Conservation (phyloP, 1,284 basidiomycete species). For the Ceratobasidium sp. region DNA sequence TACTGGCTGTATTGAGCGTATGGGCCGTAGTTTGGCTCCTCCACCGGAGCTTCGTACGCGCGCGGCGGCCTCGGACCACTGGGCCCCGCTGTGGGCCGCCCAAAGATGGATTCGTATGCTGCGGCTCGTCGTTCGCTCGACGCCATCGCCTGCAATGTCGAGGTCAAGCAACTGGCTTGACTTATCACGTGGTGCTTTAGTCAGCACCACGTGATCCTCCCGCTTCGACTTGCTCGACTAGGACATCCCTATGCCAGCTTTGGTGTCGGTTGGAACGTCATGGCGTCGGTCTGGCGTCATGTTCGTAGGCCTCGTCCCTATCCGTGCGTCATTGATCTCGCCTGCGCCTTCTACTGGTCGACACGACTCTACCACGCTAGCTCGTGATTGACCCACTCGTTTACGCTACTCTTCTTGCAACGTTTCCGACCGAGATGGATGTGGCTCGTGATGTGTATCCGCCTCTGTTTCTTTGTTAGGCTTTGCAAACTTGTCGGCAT, state of each 20-base stretch:
- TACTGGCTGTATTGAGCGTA: slow-evolving; percentile 42
- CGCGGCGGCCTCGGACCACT: slow-evolving; percentile 54
- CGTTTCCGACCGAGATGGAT: too few species aligned
- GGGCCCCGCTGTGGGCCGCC: slow-evolving; percentile 70
- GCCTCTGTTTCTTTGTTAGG: too few species aligned
- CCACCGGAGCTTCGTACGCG: slow-evolving; percentile 10
- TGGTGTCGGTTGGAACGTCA: too few species aligned
- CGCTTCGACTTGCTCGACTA: background rate
- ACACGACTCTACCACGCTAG: background rate
- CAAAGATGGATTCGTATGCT: slow-evolving; percentile 86
- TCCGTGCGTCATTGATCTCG: too few species aligned
- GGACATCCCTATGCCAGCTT: background rate
- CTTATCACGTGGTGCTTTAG: slow-evolving; percentile 34
- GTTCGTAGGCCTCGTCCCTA: too few species aligned
- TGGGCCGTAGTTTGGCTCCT: slow-evolving; percentile 18
- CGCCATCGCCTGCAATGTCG: slow-evolving; percentile 33
- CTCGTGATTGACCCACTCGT: background rate
- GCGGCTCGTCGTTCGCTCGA: slow-evolving; percentile 65
- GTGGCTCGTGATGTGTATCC: too few species aligned
- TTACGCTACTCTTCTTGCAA: too few species aligned
- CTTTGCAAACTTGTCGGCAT: too few species aligned
- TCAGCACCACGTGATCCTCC: slow-evolving; percentile 25
- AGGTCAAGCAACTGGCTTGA: slow-evolving; percentile 34
- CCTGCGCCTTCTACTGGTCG: too few species aligned
- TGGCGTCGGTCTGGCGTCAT: too few species aligned